A percentile compares a stretch with the other conserved stretches of the same genome.
These are phyloP conservation scores for Trichoderma arundinaceum DNA, from an alignment of 2,329 filamentous ascomycete species.

Conservation along the genomic window DNA sequence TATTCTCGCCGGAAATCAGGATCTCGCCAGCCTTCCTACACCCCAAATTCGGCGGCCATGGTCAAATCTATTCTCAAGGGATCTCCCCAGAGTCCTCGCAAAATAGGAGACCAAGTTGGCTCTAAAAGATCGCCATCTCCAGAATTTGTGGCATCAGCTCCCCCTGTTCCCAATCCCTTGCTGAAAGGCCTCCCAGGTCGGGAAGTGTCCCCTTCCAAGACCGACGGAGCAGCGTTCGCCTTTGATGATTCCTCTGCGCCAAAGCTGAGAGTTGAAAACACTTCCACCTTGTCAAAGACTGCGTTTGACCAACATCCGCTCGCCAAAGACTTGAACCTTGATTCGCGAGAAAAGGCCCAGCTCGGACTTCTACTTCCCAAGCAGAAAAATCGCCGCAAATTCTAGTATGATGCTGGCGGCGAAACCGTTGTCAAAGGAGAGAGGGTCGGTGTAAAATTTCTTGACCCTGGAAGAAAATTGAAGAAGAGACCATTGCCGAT, in stretches of 20 bases:
- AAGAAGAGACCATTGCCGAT: background rate
- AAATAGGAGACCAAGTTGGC: conserved; percentile 26
- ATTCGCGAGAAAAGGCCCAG: conserved; percentile 39
- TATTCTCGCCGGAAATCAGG: conserved; percentile 1
- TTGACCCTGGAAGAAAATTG: conserved; percentile 9
- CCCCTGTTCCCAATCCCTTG: conserved; percentile 50
- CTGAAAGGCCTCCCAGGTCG: conserved; percentile 48
- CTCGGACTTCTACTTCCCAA: conserved; percentile 46
- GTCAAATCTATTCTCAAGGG: conserved; percentile 24
- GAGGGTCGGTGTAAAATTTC: conserved; percentile 5
- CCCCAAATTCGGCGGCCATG: conserved; percentile 17
- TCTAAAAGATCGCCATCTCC: conserved; percentile 19
- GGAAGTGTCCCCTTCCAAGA: conserved; percentile 48
- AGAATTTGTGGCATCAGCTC: conserved; percentile 23
- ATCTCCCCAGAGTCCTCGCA: conserved; percentile 30
- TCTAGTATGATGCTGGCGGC: conserved; percentile 49
- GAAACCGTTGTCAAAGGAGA: conserved; percentile 34
- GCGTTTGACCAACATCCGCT: conserved; percentile 48
- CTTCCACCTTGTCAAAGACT: conserved; percentile 44
- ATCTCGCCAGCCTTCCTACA: conserved; percentile 3
- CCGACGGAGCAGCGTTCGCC: conserved; percentile 46
- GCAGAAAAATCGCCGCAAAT: conserved; percentile 43
- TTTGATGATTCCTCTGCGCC: conserved; percentile 43
- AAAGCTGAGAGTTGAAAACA: conserved; percentile 40
- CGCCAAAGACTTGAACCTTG: conserved; percentile 41